Evolutionary conservation across 2,329 filamentous ascomycete genomes (phyloP).

Genomic region (Calonectria henricotiae): DNA sequence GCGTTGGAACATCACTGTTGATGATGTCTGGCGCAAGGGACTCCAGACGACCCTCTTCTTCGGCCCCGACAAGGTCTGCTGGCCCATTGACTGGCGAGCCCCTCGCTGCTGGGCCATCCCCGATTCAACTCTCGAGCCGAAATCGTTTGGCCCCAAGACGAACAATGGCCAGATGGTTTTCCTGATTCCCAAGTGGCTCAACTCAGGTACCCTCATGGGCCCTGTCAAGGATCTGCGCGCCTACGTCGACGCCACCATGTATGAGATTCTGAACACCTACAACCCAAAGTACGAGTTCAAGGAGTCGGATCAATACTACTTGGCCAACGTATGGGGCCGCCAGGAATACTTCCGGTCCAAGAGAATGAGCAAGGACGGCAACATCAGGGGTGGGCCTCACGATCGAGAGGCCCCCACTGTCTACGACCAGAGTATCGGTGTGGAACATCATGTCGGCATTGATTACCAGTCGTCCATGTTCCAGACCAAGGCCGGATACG

Average conservation of each 20-base stretch:
- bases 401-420: conserved; percentile 35
- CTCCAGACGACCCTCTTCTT: conserved; percentile 62
- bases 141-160: conserved; percentile 60
- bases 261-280: conserved; percentile 56
- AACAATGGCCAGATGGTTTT: conserved; percentile 55
- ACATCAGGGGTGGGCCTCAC: conserved; percentile 33
- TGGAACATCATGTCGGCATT: conserved; percentile 59
- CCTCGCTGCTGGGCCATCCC: conserved; percentile 63
- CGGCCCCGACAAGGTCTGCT: conserved; percentile 64
- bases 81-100: conserved; percentile 57
- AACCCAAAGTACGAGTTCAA: conserved; percentile 51
- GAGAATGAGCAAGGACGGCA: conserved; percentile 21
- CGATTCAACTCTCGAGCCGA: conserved; percentile 52
- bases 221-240: conserved; percentile 55
- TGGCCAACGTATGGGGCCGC: conserved; percentile 62
- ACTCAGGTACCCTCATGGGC: conserved; percentile 65
- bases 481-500: conserved; percentile 59
- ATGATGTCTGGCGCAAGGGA: conserved; percentile 53
- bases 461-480: conserved; percentile 62
- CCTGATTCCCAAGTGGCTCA: conserved; percentile 61
- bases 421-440: conserved; percentile 33
- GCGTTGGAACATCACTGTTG: conserved; percentile 63
- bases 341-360: conserved; percentile 61
- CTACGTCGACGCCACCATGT: conserved; percentile 51
- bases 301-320: conserved; percentile 64